Base-by-base conservation (phyloP, 1,139 yeast genomes). In the Taphrina communis region DNA sequence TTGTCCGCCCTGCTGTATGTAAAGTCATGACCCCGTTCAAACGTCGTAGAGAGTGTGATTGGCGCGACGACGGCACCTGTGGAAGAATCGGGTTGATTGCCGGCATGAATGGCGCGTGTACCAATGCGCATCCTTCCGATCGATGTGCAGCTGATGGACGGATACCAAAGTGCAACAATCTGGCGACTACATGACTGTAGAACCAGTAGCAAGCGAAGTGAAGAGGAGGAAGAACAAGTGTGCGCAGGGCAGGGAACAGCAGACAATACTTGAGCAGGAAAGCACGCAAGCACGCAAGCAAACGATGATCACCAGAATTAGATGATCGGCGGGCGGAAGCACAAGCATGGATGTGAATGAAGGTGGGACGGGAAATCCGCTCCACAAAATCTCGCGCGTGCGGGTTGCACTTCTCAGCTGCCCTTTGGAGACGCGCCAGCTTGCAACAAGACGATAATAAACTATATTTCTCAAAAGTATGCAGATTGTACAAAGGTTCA, bases 21-120 rank as follows among this genome's bases (percentile, higher is more conserved):
- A 80, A 86, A 90, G 61, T 80, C 84, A 63, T 96, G 85, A 66
- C 85, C 79, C 79, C 91, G 96, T 70, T 92, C 94, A 81, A 87
- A 90, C 36, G 97, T 90, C 73, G 97, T 90, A 62, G 94, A 88
- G 74, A 90, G 83, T 56, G 95, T 88, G 74, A 90, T 88, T 72
- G 97, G 88, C 73, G 89, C 90, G 73, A 90, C 90, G 70, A 90
- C 96, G 25, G 97, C 96, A 72, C 97, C 97, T 69, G 96, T 90
- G 73, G 80, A 78, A 60, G 86, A 82, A 77, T 90, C 97, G 68
- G 85, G 84, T 71, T 86, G 86, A 39, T 93, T 85, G 73, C 97
- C 97, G 48, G 89, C 88, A 78, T 90, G 97, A 75, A 90, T 88
- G 69, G 97, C 96, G 35, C 53, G 55, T 25, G 67, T 55, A 1